Base-by-base conservation (phyloP, 2,329 filamentous ascomycete species). In the Fulvia fulva region DNA sequence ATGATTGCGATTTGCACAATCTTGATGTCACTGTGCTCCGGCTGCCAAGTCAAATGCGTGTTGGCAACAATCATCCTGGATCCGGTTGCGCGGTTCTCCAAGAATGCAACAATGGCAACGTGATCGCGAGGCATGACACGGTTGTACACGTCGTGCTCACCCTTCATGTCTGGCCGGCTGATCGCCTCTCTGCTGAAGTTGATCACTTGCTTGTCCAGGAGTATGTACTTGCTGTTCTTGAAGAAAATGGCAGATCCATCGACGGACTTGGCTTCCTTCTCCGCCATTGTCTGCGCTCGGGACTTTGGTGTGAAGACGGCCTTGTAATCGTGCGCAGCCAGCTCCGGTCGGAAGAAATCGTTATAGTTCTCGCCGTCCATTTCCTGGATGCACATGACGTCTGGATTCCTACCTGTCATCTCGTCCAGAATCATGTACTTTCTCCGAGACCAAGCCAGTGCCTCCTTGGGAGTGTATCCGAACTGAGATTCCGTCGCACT, bases 101-200 rank as follows among this genome's bases (percentile, higher is more conserved):
- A 85, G 78, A 97, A 96, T 56, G 89, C 86, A 50, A 96, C 85
- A 50, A 96, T 88, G 16, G 89, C 94, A 74, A 99, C 96, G 72
- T 97, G 93, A 80, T 99, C 94, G 76, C 94, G 91, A 61, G 93
- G 92, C 94, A 97, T 97, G 60, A 99, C 89, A 26, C 94, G 89
- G 74, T 99, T 99, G 82, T 96, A 97, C 57, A 97, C 93, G 69
- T 99, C 94, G 71, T 96, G 90, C 69, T 96, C 91, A 57, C 92
- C 90, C 77, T 97, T 97, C 85, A 97, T 96, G 72, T 97, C 94
- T 2, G 92, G 90, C 64, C 94, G 83, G 71, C 95, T 94, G 75
- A 99, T 96, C 64, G 93, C 93, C 57, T 91, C 90, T 59, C 90
- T 88, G 37, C 89, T 87, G 72, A 97, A 96, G 74, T 97, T 91